phyloP scores from a whole-genome alignment of 73 alveolate genomes.

The Durusdinium trenchii region DNA sequence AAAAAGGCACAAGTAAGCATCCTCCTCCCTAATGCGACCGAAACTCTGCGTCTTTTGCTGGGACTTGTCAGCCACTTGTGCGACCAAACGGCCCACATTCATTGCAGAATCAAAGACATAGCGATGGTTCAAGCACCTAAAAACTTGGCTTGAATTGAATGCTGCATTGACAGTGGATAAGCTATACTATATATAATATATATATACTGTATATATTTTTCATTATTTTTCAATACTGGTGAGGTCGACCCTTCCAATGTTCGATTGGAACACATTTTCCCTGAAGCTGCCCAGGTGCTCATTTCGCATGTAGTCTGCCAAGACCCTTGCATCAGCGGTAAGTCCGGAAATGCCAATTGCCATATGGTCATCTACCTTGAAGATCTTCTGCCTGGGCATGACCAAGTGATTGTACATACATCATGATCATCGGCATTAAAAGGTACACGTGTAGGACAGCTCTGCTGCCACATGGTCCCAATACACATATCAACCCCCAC shows the following conservation, averaged over 20 bases:
- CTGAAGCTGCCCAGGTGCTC: constrained; percentile 52
- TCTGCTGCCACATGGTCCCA: too few species aligned
- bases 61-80: constrained; percentile 96
- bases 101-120: constrained; percentile 96
- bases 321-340: constrained; percentile 98
- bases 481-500: too few species aligned
- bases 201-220: too few species aligned
- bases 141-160: too few species aligned
- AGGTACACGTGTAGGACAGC: too few species aligned
- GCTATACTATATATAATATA: too few species aligned
- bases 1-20: too few species aligned
- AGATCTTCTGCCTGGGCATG: constrained; percentile 96
- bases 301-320: constrained; percentile 97
- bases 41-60: constrained; percentile 97
- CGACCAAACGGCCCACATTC: constrained; percentile 96
- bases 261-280: neutral
- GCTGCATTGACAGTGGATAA: too few species aligned
- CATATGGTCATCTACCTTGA: constrained; percentile 99
- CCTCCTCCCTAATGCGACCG: neutral
- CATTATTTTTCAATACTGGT: too few species aligned
- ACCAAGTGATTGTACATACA: too few species aligned
- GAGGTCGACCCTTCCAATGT: too few species aligned
- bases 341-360: constrained; percentile 99
- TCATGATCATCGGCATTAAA: too few species aligned
- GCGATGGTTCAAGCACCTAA: constrained; percentile 76